Evolutionary conservation across 2,329 filamentous ascomycete genomes (phyloP), one percentile per base, ranked within the genome.

Genomic region (Nannizziopsis arthrosporioides): DNA sequence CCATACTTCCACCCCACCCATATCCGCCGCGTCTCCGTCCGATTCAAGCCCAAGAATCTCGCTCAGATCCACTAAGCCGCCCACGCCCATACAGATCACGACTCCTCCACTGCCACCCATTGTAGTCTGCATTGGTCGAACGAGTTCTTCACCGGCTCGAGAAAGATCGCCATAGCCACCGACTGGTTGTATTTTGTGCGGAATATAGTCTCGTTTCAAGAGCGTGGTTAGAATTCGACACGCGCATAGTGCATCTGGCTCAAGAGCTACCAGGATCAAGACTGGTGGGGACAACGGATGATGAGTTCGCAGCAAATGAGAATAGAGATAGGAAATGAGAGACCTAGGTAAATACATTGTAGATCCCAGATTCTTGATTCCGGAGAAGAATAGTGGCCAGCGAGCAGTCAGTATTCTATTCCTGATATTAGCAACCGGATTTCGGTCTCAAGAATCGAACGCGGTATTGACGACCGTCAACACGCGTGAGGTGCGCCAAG

Each of bases 181-280:
- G 47, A 98, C 83, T 1, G 92, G 92, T 60, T 95, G 86, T 61
- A 96, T 94, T 68, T 95, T 96, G 71, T 96, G 90, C 11, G 84
- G 85, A 57, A 98, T 94, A 63, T 94, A 96, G 72, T 98, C 92
- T 73, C 90, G 84, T 69, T 94, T 95, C 52, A 98, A 75, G n/a
- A 98, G 76, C 44, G 84, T 78, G 2, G 90, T 94, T 42, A 98
- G 79, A 52, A 98, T 95, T 53, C 89, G 87, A 64, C 88, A 94
- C 53, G 89, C 92, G 68, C 90, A 96, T 53, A 98, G 80, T 54
- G 92, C 85, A 70, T 98, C 92, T 48, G 92, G 88, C 62, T 95
- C 90, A 63, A 96, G 84, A 32, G 90, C 85, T 55, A 89, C 89
- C 49, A 98, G 84, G 54, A 98, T 80, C 19, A 96, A 76, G 47